These are phyloP conservation scores for Umbilicaria muhlenbergii DNA, from an alignment of 495 filamentous ascomycete species.

Conservation along the genomic window DNA sequence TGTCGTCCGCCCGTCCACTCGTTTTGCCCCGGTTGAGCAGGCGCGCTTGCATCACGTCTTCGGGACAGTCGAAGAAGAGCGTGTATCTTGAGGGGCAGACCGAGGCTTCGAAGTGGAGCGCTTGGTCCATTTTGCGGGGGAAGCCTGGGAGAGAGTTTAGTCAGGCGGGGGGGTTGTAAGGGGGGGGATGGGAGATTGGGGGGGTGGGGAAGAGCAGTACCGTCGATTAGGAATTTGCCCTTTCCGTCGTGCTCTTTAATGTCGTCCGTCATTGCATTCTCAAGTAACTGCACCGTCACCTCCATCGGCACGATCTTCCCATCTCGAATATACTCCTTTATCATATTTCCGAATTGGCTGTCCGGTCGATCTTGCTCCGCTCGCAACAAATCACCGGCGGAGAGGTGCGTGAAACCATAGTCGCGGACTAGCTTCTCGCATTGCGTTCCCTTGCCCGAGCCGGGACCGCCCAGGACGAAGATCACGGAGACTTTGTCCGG, in stretches of 20 bases:
- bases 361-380: constrained; percentile 80
- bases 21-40: constrained; percentile 85
- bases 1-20: constrained; percentile 79
- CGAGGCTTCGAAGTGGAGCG: constrained; percentile 74
- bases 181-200: background rate
- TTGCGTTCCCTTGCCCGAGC: constrained; percentile 50
- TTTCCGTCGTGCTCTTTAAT: constrained; percentile 22
- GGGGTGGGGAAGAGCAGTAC: constrained; percentile 10
- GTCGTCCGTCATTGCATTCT: constrained; percentile 70
- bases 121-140: constrained; percentile 94
- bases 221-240: constrained; percentile 71
- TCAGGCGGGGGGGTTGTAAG: background rate
- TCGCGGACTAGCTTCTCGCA: constrained; percentile 78
- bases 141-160: constrained; percentile 48
- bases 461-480: constrained; percentile 41
- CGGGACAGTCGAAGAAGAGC: constrained; percentile 82
- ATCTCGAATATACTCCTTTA: constrained; percentile 78
- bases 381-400: constrained; percentile 83
- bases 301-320: constrained; percentile 97
- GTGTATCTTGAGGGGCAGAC: constrained; percentile 73
- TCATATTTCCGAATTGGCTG: constrained; percentile 76
- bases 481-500: constrained; percentile 71
- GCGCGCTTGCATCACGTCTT: constrained; percentile 69
- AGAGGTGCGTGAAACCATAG: constrained; percentile 85
- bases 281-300: constrained; percentile 83